Percentiles rank a stretch among this genome's conserved stretches.
phyloP scores from a whole-genome alignment of 306 rosid species.

The Notholithocarpus densiflorus region DNA sequence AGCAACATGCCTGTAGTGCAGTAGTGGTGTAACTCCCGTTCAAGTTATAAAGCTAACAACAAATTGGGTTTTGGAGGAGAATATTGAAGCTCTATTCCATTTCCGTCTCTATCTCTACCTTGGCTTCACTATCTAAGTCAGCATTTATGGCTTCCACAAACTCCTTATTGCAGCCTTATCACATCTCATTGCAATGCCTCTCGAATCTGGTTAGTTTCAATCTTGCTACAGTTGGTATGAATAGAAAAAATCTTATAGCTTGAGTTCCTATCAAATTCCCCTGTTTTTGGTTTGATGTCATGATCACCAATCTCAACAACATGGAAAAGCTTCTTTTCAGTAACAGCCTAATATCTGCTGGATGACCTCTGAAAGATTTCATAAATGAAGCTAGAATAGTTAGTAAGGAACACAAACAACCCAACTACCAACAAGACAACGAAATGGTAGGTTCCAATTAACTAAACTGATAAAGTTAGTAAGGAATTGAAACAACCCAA shows the following conservation, averaged over 20 bases:
- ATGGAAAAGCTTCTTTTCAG: slow-evolving; percentile 23
- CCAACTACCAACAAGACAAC: background rate
- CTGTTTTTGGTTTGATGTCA: slow-evolving; percentile 8
- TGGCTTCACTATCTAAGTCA: slow-evolving; percentile 36
- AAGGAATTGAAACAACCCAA: too few species aligned
- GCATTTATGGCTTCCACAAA: slow-evolving; percentile 1
- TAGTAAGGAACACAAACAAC: background rate
- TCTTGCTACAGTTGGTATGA: slow-evolving; percentile 4
- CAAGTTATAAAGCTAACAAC: background rate
- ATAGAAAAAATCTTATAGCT: slow-evolving; percentile 4
- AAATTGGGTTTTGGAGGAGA: slow-evolving; percentile 20
- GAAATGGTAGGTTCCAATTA: too few species aligned
- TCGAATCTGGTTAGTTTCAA: slow-evolving; percentile 33
- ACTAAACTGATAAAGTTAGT: too few species aligned
- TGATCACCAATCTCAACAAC: slow-evolving; percentile 22
- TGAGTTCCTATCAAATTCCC: slow-evolving; percentile 23
- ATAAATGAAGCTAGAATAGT: background rate
- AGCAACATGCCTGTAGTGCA: slow-evolving; percentile 11
- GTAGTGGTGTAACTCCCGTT: background rate
- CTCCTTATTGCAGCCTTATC: slow-evolving; percentile 19
- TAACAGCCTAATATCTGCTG: slow-evolving; percentile 35
- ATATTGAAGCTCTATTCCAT: slow-evolving; percentile 30
- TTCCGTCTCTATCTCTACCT: slow-evolving; percentile 50
- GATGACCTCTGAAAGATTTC: slow-evolving; percentile 39
- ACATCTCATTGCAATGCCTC: slow-evolving; percentile 34